Conservation (phyloP, 352 stramenopile genomes). For the Phytophthora pisi region DNA sequence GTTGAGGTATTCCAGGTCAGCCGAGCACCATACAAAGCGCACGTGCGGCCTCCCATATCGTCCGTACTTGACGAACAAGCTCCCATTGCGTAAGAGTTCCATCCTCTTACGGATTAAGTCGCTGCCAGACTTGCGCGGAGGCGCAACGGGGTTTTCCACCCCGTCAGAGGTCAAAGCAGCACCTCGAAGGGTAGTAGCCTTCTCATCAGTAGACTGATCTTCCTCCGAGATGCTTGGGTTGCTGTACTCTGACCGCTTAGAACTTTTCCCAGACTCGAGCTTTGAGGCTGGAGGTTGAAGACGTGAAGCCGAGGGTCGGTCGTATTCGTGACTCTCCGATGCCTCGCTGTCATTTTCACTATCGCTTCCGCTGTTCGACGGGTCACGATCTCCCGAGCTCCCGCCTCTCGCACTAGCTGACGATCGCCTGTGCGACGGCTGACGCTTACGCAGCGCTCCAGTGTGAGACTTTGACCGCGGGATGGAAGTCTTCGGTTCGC, state of each 20-base stretch:
- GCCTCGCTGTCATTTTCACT: slow-evolving; percentile 61
- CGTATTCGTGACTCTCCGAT: slow-evolving; percentile 30
- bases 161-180: slow-evolving; percentile 13
- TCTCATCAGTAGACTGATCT: slow-evolving; percentile 1
- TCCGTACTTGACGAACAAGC: slow-evolving; percentile 82
- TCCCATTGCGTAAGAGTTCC: slow-evolving; percentile 73
- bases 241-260: slow-evolving; percentile 25
- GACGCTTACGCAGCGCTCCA: slow-evolving; percentile 16
- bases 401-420: slow-evolving; percentile 15
- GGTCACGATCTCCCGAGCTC: slow-evolving; percentile 18
- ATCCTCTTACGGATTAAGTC: slow-evolving; percentile 72
- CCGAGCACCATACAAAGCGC: slow-evolving; percentile 82
- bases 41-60: slow-evolving; percentile 77
- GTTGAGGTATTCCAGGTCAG: slow-evolving; percentile 75
- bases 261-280: slow-evolving; percentile 1
- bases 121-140: slow-evolving; percentile 39
- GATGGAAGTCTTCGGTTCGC: slow-evolving; percentile 19
- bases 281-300: slow-evolving; percentile 9
- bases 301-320: slow-evolving; percentile 13
- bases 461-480: slow-evolving; percentile 41
- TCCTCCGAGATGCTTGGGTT: slow-evolving; percentile 23
- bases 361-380: slow-evolving; percentile 40
- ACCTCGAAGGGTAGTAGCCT: slow-evolving; percentile 17
- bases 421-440: slow-evolving; percentile 7
- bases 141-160: slow-evolving; percentile 2